Base-by-base conservation (phyloP, 169 alveolate genomes). In the Plasmodium adleri region DNA sequence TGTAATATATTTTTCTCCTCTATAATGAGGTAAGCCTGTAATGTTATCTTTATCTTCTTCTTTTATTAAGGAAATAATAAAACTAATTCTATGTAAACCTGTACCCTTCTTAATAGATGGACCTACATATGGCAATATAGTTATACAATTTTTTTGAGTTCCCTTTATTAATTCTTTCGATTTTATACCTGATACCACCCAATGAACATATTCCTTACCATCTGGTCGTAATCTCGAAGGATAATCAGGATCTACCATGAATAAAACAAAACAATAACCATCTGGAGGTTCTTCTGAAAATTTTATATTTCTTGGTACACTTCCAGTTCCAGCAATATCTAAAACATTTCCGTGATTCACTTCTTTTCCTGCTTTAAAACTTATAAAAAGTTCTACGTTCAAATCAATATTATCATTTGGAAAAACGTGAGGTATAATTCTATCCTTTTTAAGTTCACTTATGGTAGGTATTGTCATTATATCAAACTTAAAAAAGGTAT, bases 231-330 rank as follows among this genome's bases (percentile, higher is more conserved):
- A 68, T 70, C 91, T 54, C 3, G 91, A 83, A 24, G 91, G 91
- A 62, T 45, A 83, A 50, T 83, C 91, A 12, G 91, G 86, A 12
- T 83, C 91, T 13, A 83, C 58, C 91, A 83, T 83, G 45, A 83
- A 67, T 28, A 83, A 83, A 83, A 83, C 62, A 68, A 45, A 83
- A 60, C 91, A 83, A 24, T 68, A 83, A 70, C 78, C 80, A 54
- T 83, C 91, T 68, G 91, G 91, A 32, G 91, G 91, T 28, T 26
- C 74, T 59, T 83, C 86, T 52, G 91, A 83, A 83, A 83, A 83
- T 59, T 63, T 68, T 39, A 83, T 56, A 70, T 54, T 83, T 49
- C 91, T 83, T 15, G 91, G 91, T 12, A 70, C 86, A 70, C 72
- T 83, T 22, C 91, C 91, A 5, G 91, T 83, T 3, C 91, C 91